These are phyloP conservation scores for Phytopythium mirpurense DNA, from an alignment of 352 stramenopile genomes.

Conservation along the genomic window DNA sequence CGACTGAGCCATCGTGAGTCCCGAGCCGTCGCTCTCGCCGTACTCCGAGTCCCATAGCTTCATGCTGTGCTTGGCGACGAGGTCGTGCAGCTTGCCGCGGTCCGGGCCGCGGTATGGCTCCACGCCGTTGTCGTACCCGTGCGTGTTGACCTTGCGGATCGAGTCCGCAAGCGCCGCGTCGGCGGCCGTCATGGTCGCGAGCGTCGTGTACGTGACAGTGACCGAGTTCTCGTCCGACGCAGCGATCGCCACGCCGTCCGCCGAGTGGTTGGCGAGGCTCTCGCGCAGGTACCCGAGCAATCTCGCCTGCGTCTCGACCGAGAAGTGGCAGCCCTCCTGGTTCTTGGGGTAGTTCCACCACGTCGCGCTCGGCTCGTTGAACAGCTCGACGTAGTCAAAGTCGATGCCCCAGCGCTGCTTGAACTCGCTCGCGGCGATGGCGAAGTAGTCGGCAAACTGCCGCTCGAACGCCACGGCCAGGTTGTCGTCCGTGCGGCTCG, in stretches of 20 bases:
- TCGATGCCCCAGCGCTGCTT: constrained; percentile 38
- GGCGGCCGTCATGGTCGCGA: constrained; percentile 20
- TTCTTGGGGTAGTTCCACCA: constrained; percentile 42
- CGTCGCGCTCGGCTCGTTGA: constrained; percentile 50
- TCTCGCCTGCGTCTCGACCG: constrained; percentile 29
- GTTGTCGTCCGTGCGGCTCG: constrained; percentile 35
- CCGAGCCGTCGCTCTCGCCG: constrained; percentile 38
- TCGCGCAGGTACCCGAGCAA: constrained; percentile 34
- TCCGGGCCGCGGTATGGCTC: constrained; percentile 35
- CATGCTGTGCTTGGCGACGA: constrained; percentile 24
- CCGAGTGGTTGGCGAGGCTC: constrained; percentile 22
- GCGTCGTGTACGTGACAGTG: constrained; percentile 26
- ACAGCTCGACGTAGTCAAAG: constrained; percentile 52
- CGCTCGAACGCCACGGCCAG: constrained; percentile 43
- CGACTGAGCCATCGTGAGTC: constrained; percentile 40
- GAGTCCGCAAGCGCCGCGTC: constrained; percentile 18
- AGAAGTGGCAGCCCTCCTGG: constrained; percentile 54
- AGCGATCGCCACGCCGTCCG: constrained; percentile 27
- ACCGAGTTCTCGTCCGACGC: constrained; percentile 53
- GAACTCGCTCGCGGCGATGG: constrained; percentile 31
- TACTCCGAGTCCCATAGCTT: constrained; percentile 61
- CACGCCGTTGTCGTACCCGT: constrained; percentile 39
- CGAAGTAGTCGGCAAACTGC: constrained; percentile 40
- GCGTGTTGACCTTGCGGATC: constrained; percentile 51
- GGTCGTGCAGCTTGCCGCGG: constrained; percentile 24